Percentiles rank a stretch among this genome's conserved stretches.
Conservation (phyloP, 129 eudicot genomes). For the Pittosporum tobira region DNA sequence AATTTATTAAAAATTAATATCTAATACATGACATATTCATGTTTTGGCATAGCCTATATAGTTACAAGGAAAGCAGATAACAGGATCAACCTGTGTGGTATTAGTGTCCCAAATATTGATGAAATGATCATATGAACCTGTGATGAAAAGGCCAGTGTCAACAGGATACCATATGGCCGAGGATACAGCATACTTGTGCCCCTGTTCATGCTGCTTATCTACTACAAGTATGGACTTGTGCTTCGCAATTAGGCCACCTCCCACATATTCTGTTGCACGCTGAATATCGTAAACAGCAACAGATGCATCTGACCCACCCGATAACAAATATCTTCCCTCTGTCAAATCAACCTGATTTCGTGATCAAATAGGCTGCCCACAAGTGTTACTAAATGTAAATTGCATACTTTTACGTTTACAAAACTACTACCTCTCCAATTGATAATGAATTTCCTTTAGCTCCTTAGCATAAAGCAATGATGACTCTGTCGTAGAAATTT, state of each 20-base stretch:
- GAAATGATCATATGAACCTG: constrained; percentile 93
- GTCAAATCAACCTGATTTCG: constrained; percentile 98
- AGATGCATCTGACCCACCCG: constrained; percentile 90
- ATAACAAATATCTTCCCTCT: constrained; percentile 85
- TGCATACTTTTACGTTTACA: not conserved
- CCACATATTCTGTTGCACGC: constrained; percentile 65
- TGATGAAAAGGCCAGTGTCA: constrained; percentile 86
- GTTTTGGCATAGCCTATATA: not conserved
- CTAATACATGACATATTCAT: not conserved
- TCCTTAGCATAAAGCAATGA: not conserved
- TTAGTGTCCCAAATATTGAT: constrained; percentile 96
- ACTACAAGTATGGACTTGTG: constrained; percentile 52
- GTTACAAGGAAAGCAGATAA: not conserved
- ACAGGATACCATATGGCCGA: constrained; percentile 96
- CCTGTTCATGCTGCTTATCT: constrained; percentile 82
- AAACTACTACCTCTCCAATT: not conserved
- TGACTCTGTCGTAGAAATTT: not conserved
- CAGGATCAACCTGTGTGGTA: constrained; percentile 57
- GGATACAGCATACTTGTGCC: constrained; percentile 80
- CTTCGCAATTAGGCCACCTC: constrained; percentile 70
- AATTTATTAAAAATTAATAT: not conserved
- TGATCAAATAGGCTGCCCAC: constrained; percentile 49
- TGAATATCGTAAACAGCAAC: constrained; percentile 86
- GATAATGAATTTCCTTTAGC: not conserved
- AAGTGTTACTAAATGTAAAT: not conserved